These are phyloP conservation scores for Scytalidium lignicola DNA, from an alignment of 2,329 filamentous ascomycete genomes.

Conservation along the genomic window DNA sequence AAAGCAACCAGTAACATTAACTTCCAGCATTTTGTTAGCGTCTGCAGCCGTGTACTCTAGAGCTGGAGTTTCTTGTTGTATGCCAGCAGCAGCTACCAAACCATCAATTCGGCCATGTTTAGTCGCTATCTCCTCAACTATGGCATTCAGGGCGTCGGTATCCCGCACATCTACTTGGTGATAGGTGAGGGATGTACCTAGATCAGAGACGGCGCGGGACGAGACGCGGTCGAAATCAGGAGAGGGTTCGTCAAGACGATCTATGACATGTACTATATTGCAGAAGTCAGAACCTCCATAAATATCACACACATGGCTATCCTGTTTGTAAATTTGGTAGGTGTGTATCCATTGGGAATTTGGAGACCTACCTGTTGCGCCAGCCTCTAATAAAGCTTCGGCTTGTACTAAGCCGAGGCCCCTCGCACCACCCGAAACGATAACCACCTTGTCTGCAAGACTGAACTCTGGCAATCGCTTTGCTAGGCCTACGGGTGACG, in stretches of 20 bases:
- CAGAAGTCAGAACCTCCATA: no score
- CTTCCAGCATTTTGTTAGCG: conserved; percentile 71
- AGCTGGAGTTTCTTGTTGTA: conserved; percentile 79
- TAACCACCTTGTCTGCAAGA: conserved; percentile 59
- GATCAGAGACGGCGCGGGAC: conserved; percentile 26
- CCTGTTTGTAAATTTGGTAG: no score
- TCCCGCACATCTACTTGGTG: conserved; percentile 77
- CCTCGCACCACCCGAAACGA: conserved; percentile 66
- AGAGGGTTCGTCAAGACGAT: conserved; percentile 35
- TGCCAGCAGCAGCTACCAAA: conserved; percentile 63
- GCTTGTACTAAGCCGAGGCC: conserved; percentile 71
- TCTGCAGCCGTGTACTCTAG: conserved; percentile 75
- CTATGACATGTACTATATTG: conserved; percentile 21
- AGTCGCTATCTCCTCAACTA: conserved; percentile 64
- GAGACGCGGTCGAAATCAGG: conserved; percentile 57
- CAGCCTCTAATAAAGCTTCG: conserved; percentile 69
- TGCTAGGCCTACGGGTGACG: conserved; percentile 13
- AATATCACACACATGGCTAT: no score
- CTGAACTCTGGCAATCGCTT: conserved; percentile 53
- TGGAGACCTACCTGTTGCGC: conserved; percentile 54
- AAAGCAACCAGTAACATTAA: conserved; percentile 82
- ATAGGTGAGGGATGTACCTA: conserved; percentile 62
- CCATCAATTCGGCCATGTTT: conserved; percentile 72
- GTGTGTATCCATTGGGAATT: background rate
- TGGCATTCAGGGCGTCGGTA: conserved; percentile 58